A percentile compares a stretch with the other conserved stretches of the same genome.
Conservation (phyloP, 108 stramenopile genomes). For the Skeletonema marinoi region DNA sequence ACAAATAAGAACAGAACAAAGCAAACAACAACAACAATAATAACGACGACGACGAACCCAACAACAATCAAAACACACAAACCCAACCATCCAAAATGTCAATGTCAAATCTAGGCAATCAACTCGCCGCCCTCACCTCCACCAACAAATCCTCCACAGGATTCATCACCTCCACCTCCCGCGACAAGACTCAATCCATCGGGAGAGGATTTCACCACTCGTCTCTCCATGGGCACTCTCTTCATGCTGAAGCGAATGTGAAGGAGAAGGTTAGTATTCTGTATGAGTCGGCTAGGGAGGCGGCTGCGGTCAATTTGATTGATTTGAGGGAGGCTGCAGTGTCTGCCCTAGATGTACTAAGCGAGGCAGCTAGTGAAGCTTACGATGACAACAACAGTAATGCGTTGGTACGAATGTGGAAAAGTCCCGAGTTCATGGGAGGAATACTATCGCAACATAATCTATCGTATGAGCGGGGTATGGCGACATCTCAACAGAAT, state of each 20-base stretch:
- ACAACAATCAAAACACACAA: not conserved
- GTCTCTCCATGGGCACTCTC: conserved; percentile 57
- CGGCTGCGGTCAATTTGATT: conserved; percentile 61
- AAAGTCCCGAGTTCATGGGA: conserved; percentile 1
- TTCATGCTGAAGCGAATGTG: conserved; percentile 4
- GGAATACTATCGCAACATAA: conserved; percentile 1
- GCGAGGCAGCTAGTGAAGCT: not conserved
- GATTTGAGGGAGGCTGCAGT: conserved; percentile 72
- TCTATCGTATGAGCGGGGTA: conserved; percentile 48
- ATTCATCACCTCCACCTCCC: conserved; percentile 6
- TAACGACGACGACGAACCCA: not conserved
- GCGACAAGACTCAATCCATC: conserved; percentile 42
- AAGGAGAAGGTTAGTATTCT: conserved; percentile 62
- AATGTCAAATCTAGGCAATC: conserved; percentile 26
- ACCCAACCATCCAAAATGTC: conserved; percentile 2
- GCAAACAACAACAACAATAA: not conserved
- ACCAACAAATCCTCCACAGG: conserved; percentile 3
- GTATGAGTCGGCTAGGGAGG: conserved; percentile 66
- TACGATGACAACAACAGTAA: not conserved
- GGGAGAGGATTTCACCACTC: conserved; percentile 68
- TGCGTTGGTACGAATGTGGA: conserved; percentile 1
- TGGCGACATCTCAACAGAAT: conserved; percentile 35
- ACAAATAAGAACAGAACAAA: too few species aligned
- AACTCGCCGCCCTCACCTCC: conserved; percentile 39
- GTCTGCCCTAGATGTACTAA: conserved; percentile 40